Base-by-base conservation (phyloP, 2,329 filamentous ascomycete genomes). In the Cytospora leucostoma region DNA sequence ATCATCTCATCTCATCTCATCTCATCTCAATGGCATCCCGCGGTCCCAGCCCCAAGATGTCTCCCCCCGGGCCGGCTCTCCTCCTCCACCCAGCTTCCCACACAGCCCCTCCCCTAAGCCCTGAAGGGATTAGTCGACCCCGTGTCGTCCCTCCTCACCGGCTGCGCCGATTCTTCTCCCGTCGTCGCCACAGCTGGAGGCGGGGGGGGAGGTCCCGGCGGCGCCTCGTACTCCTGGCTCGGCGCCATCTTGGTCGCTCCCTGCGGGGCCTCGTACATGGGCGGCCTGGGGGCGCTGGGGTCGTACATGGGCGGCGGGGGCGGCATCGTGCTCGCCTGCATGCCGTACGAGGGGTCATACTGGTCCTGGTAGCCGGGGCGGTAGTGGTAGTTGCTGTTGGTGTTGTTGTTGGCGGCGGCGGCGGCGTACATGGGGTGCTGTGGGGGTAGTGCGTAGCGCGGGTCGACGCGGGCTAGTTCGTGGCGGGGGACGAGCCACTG, bases 221-320 rank as follows among this genome's bases (percentile, higher is more conserved):
- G 58, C 11, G 53, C 38, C 19, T 54, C 56, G 37, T 63, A 59
- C 71, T 71, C 68, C 73, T 86, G 84, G 32, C 74, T 75, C 17
- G 82, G 82, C 64, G 85, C 82, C 59, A 82, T 72, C 76, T 88
- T 88, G 59, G 78, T 78, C 21, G 74, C 78, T 62, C 79, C 82
- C 2, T 75, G 75, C 8, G 82, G 80, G 54, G 81, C 75, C 49
- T 82, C 79, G 71, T 88, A 88, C 70, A 81, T 74, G 8, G 84
- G 84, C 61, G 84, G 84, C 34, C 83, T 76, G 15, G 74, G 70
- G 6, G 75, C 70, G 68, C 77, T 81, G 7, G 83, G 82, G 67
- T 88, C 84, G 71, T 88, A 88, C 59, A 85, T 80, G 19, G 83
- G 83, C 13, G 82, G 82, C 57, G 83, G 81, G 10, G 80, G 80